Evolutionary conservation across 768 basidiomycete genomes (phyloP).

Genomic region (Cantharellus cinnabarinus): DNA sequence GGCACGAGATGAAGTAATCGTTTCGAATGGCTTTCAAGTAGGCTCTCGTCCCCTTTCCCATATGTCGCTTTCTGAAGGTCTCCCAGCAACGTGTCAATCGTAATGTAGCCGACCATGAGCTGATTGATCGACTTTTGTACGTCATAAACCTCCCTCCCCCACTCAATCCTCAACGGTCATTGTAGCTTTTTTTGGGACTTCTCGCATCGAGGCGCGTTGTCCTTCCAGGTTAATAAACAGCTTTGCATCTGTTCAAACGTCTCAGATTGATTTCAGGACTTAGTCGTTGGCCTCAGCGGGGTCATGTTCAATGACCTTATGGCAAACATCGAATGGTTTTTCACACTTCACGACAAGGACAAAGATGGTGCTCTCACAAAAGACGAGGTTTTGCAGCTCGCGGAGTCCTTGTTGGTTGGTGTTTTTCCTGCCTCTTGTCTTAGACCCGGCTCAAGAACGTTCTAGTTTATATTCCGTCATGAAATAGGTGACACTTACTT

Average conservation of each 20-base stretch:
- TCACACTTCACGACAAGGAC: constrained; percentile 86
- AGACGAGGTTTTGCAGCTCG: constrained; percentile 87
- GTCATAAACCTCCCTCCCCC: not conserved
- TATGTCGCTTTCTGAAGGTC: constrained; percentile 3
- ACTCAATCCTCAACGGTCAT: not conserved
- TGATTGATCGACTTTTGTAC: constrained; percentile 73
- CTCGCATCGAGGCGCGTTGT: constrained; percentile 58
- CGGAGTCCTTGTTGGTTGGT: constrained; percentile 77
- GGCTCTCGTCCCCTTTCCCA: not conserved
- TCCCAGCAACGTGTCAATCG: constrained; percentile 70
- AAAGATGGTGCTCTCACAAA: constrained; percentile 90
- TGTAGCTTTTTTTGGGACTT: constrained; percentile 67
- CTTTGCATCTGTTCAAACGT: not conserved
- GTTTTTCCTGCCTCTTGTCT: constrained; percentile 2
- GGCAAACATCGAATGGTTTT: constrained; percentile 99
- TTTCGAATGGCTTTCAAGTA: constrained; percentile 81
- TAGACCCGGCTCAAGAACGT: not conserved
- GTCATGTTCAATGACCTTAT: constrained; percentile 94
- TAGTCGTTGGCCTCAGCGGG: constrained; percentile 71
- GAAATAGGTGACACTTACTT: constrained; percentile 93
- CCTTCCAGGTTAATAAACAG: constrained; percentile 49
- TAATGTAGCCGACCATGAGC: constrained; percentile 84
- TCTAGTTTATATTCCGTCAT: constrained; percentile 90
- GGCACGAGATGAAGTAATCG: constrained; percentile 86
- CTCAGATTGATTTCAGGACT: constrained; percentile 34